Base-by-base conservation (phyloP, 306 rosid genomes). In the Vicia sativa region DNA sequence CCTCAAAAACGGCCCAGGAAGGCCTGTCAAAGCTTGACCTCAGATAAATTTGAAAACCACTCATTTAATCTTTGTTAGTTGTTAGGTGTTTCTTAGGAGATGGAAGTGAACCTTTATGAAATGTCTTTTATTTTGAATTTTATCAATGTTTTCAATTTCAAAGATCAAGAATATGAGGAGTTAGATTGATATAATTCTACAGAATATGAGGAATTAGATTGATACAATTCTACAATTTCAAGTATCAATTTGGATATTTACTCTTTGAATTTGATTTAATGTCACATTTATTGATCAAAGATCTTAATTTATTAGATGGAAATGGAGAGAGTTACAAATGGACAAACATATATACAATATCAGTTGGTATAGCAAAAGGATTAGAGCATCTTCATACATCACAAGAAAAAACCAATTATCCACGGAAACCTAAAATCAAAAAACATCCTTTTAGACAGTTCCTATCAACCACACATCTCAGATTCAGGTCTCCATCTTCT, bases 361-460 rank as follows among this genome's bases (percentile, higher is more conserved):
- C 97, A 28, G 4, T 79, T 19, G 91, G 89, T 5, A 81, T 95
- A 71, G 95, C 91, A 29, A 88, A 81, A 72, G 99, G 97, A 21
- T 15, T 95, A 48, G 87, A 91, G 53, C 83, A 95, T 75, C 96
- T 95, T 62, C 99, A 95, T 85, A 79, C 84, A 48, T 81, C 80
- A 72, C 77, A 72, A 0, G 77, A 84, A 31, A n/a, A 87, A 82
- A 77, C 91, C 95, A 4, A 16, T 90, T 3, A 74, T 91, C 67
- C 99, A 95, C 39, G 96, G 97, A 56, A 95, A 95, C 75, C 88
- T 95, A 74, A 91, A 87, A 78, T 87, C 90, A 1, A 88, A 88
- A 68, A 95, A 95, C 84, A 16, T 95, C 54, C 85, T 95, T 48
- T 66, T 91, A 78, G 97, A 87, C 59, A 84, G 72, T 23, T 73